These are phyloP conservation scores for Synchytrium microbalum DNA, from an alignment of 371 early-diverging fungal species.

Conservation along the genomic window DNA sequence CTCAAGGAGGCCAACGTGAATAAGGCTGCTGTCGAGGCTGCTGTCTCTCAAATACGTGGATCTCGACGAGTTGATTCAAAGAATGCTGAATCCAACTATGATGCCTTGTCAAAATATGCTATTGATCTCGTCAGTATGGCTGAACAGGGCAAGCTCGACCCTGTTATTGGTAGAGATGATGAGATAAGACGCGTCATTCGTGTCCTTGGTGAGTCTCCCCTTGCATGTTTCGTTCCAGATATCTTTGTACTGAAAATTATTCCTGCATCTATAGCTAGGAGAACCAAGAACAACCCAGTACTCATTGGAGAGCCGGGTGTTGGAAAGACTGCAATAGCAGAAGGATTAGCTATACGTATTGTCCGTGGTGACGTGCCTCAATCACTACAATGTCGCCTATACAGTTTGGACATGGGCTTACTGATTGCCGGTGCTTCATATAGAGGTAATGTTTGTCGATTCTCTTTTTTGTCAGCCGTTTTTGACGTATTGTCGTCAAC, in stretches of 20 bases:
- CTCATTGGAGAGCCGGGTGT: slow-evolving; percentile 80
- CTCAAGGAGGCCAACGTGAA: slow-evolving; percentile 63
- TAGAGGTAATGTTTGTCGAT: slow-evolving; percentile 23
- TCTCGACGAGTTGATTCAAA: slow-evolving; percentile 73
- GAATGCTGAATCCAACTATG: slow-evolving; percentile 74
- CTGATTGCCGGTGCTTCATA: slow-evolving; percentile 61
- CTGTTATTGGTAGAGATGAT: slow-evolving; percentile 73
- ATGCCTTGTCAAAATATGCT: slow-evolving; percentile 87
- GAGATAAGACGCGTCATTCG: slow-evolving; percentile 67
- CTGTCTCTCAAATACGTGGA: slow-evolving; percentile 75
- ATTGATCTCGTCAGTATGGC: slow-evolving; percentile 67
- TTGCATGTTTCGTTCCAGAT: too few species aligned
- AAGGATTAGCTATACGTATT: slow-evolving; percentile 95
- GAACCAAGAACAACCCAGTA: slow-evolving; percentile 56
- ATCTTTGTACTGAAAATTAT: too few species aligned
- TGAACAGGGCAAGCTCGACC: slow-evolving; percentile 64
- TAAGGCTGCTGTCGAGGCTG: slow-evolving; percentile 64
- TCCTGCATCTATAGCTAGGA: slow-evolving; percentile 10
- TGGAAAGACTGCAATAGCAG: slow-evolving; percentile 94
- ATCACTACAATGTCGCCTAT: slow-evolving; percentile 75
- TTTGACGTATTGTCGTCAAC: slow-evolving; percentile 83
- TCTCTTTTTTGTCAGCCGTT: slow-evolving; percentile 42
- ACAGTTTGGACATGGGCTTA: slow-evolving; percentile 94
- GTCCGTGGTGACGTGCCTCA: slow-evolving; percentile 90
- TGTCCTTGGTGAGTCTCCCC: slow-evolving; percentile 58